Evolutionary conservation across 2,329 filamentous ascomycete genomes (phyloP), one percentile per base, ranked within the genome.

Genomic region (Cercospora brassicicola): DNA sequence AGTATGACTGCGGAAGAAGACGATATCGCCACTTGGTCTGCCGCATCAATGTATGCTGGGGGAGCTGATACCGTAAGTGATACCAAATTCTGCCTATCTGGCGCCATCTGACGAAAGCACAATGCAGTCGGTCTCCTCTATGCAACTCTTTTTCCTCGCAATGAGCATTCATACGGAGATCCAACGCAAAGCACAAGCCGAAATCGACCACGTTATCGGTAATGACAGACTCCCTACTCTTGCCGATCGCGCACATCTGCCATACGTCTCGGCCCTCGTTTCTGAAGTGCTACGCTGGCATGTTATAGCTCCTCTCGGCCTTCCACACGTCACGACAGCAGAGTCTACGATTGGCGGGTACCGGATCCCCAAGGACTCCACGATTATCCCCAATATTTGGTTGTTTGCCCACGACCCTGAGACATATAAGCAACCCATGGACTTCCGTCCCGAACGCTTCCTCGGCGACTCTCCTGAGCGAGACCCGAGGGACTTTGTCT

Each of bases 251-350:
- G 53, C 60, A 2, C 61, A 69, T 2, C 67, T 81, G 28, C 78
- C 78, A 9, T 80, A 80, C 63, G 67, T 78, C 62, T 65, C 68
- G 8, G 71, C 70, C 4, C 72, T 77, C 8, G 73, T 79, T 11
- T 78, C 80, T 59, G 78, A 80, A 68, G 72, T 72, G 2, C 70
- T 78, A 64, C 70, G 79, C 59, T 80, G 78, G 78, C 67, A 75
- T 23, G 77, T 76, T 30, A 73, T 78, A n/a, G 60, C 68, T 8
- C 71, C 73, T 4, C 68, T 75, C 4, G 74, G 71, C 4, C 57
- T 74, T 0, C 82, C 82, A 0, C 82, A 84, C 62, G 81, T 81
- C 55, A 82, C 81, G 0, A 81, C 78, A 45, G 62, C 71, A 75
- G 81, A 83, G 62, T 80, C 82, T 65, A 75, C 69, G 68, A 76